phyloP scores from a whole-genome alignment of 345 rosid genomes.

The Microcos paniculata region DNA sequence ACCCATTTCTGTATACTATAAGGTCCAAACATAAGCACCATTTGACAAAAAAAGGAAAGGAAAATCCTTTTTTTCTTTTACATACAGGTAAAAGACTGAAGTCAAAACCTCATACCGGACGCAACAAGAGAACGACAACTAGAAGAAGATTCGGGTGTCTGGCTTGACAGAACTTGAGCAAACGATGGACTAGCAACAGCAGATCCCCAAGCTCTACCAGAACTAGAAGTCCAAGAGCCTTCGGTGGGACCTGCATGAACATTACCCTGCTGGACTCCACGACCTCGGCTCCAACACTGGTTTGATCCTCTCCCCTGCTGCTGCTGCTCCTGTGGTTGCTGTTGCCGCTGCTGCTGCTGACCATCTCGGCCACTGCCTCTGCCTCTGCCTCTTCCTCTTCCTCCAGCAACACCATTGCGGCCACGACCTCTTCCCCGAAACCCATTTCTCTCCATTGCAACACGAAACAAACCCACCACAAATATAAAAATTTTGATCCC shows the following conservation, averaged over 20 bases:
- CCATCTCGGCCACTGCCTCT: not conserved
- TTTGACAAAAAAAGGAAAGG: not conserved
- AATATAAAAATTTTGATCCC: not conserved
- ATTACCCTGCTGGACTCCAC: not conserved
- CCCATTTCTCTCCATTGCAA: slow-evolving; percentile 50
- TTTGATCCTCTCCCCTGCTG: slow-evolving; percentile 8
- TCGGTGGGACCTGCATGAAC: not conserved
- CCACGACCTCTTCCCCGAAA: slow-evolving; percentile 22
- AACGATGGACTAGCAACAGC: not conserved
- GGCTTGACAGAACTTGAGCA: slow-evolving; percentile 2
- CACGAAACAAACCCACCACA: not conserved
- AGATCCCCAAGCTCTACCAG: not conserved
- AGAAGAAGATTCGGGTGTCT: not conserved
- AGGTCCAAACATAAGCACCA: not conserved
- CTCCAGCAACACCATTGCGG: not conserved
- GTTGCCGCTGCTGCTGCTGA: not conserved
- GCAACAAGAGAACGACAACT: not conserved
- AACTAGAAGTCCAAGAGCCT: not conserved
- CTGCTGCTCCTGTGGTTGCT: not conserved
- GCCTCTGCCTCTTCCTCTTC: slow-evolving; percentile 13
- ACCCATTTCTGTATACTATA: not conserved
- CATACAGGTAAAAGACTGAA: not conserved
- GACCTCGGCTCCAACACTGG: not conserved
- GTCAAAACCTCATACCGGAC: not conserved
- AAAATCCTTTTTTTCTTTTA: no score